Evolutionary conservation across 1,284 basidiomycete species (phyloP).

Genomic region (Leccinum olivaceoglutinosum): DNA sequence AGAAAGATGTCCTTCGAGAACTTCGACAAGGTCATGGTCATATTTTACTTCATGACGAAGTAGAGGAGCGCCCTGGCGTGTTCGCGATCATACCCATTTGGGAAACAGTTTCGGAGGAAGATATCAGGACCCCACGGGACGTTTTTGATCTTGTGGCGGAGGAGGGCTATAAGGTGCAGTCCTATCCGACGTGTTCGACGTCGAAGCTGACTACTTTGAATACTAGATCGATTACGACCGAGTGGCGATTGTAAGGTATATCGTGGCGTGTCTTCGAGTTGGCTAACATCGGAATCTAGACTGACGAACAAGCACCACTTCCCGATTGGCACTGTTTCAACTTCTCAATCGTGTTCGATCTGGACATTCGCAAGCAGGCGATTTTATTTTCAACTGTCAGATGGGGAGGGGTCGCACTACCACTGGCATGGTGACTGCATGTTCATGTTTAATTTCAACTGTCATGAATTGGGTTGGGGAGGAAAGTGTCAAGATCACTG

Average conservation of each 20-base stretch:
- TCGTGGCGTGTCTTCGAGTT: background rate
- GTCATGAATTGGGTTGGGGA: slow-evolving; percentile 57
- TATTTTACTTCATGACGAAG: slow-evolving; percentile 91
- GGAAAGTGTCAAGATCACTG: slow-evolving; percentile 35
- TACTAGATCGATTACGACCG: slow-evolving; percentile 83
- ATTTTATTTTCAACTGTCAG: slow-evolving; percentile 87
- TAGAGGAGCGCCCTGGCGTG: slow-evolving; percentile 86
- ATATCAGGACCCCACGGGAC: slow-evolving; percentile 92
- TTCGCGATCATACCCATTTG: slow-evolving; percentile 87
- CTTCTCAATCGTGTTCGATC: slow-evolving; percentile 70
- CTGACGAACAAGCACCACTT: slow-evolving; percentile 92
- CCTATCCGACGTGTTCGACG: background rate
- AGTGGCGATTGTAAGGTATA: slow-evolving; percentile 68
- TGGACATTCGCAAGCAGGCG: slow-evolving; percentile 60
- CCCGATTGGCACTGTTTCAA: slow-evolving; percentile 73
- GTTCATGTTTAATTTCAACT: slow-evolving; percentile 67
- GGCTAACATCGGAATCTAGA: slow-evolving; percentile 44
- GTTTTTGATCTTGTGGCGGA: slow-evolving; percentile 69
- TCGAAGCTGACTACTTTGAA: slow-evolving; percentile 9
- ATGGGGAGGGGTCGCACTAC: slow-evolving; percentile 83
- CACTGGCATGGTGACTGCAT: slow-evolving; percentile 91
- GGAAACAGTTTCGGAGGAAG: slow-evolving; percentile 80
- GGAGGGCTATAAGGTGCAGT: slow-evolving; percentile 68
- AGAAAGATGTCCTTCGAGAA: slow-evolving; percentile 86
- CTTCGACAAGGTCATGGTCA: slow-evolving; percentile 71